Conservation (phyloP, 2,329 filamentous ascomycete species). For the Microascus cirrosus region DNA sequence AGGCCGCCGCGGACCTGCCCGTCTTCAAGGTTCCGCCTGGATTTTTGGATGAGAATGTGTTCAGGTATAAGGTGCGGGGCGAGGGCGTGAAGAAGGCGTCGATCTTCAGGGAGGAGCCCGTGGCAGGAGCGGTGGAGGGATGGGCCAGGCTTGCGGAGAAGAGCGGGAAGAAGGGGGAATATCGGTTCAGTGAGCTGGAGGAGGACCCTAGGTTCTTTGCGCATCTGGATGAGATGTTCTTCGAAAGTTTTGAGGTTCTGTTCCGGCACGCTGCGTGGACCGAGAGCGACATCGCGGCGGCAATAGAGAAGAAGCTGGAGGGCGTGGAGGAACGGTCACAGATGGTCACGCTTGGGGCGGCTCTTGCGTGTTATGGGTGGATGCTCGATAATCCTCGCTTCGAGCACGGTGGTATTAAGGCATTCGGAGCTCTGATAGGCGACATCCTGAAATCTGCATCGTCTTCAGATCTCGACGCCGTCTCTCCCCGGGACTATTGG, state of each 20-base stretch:
- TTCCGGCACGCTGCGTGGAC: conserved; percentile 3
- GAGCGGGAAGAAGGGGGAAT: not conserved
- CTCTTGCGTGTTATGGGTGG: conserved; percentile 4
- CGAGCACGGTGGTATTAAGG: not conserved
- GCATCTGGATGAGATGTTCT: not conserved
- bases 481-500: not conserved
- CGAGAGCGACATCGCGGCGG: not conserved
- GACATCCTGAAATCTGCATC: not conserved
- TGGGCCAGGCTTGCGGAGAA: not conserved
- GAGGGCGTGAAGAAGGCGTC: not conserved
- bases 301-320: not conserved
- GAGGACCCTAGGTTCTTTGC: conserved; percentile 3
- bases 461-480: not conserved
- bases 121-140: not conserved
- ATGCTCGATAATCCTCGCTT: conserved; percentile 3
- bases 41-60: conserved; percentile 43
- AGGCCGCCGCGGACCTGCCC: conserved; percentile 30
- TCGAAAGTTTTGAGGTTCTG: conserved; percentile 1
- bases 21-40: conserved; percentile 41
- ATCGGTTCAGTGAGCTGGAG: conserved; percentile 1
- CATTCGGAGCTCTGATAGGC: not conserved
- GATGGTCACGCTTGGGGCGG: conserved; percentile 1
- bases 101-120: conserved; percentile 12
- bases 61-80: not conserved
- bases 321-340: conserved; percentile 1